Evolutionary conservation across 2,329 filamentous ascomycete species (phyloP), one percentile per base, ranked within the genome.

Genomic region (Neophaeococcomyces mojaviensis): DNA sequence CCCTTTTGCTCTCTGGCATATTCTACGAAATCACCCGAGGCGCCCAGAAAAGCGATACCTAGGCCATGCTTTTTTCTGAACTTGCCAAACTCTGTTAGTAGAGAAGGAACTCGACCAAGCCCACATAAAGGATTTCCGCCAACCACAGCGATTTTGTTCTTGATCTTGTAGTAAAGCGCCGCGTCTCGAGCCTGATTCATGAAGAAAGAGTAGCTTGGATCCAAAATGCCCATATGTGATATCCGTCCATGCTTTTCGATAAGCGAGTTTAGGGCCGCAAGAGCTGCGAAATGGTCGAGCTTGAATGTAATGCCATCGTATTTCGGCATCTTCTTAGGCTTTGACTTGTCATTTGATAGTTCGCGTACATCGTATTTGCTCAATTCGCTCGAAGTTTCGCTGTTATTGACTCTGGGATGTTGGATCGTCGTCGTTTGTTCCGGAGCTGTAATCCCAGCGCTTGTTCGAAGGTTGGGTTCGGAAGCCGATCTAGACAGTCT

Each of bases 221-320:
- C 67, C 1, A 68, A 59, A n/a, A 70, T 60, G 2, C 65, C 66
- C 66, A 68, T 69, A 46, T 69, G 64, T 4, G 66, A 66, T 1
- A 67, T 63, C 13, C 59, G 58, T 5, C 67, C 65, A 49, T 68
- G 63, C 9, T 54, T 51, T 3, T 52, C 54, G 2, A 64, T 58
- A 1, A 69, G 56, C 1, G 48, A 44, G 32, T 61, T 52, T 12
- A 66, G 54, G 12, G 60, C 58, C 6, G 55, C 55, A 38, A 63
- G 55, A 0, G 61, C 60, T n/a, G 55, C 52, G 45, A 65, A 60
- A 33, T 65, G 62, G 8, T 58, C 47, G 1, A 65, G 53, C 3
- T 50, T 57, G 45, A 61, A 63, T 4, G 62, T 58, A n/a, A 13
- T 19, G n/a, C 33, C 33, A 15, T 35, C 18, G 33, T 6, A 28